Conservation (phyloP, 2,329 filamentous ascomycete genomes). For the Aureobasidium namibiae region DNA sequence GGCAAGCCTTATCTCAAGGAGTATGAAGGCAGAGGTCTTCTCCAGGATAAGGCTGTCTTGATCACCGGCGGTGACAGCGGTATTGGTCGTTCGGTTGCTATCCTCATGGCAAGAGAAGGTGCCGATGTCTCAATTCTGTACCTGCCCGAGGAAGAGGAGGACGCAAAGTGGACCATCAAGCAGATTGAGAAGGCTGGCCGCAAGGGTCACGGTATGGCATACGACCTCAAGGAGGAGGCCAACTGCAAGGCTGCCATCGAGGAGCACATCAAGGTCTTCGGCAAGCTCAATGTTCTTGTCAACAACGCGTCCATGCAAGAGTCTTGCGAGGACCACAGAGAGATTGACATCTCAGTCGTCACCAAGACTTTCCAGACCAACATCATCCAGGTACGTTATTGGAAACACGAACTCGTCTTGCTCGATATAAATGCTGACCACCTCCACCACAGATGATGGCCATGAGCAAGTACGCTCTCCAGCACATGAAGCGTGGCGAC, state of each 20-base stretch:
- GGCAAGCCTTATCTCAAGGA: conserved; percentile 26
- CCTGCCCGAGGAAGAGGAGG: conserved; percentile 47
- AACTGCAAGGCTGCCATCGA: conserved; percentile 46
- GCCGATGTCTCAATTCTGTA: conserved; percentile 50
- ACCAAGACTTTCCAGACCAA: conserved; percentile 51
- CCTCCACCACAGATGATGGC: conserved; percentile 40
- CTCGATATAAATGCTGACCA: not conserved
- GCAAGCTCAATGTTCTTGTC: conserved; percentile 40
- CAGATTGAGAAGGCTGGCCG: conserved; percentile 44
- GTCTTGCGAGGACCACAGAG: conserved; percentile 43
- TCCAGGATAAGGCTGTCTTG: conserved; percentile 25
- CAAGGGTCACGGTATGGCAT: conserved; percentile 40
- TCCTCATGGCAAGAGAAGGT: conserved; percentile 51
- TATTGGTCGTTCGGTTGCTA: conserved; percentile 47
- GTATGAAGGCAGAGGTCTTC: conserved; percentile 25
- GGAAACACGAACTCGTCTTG: no score
- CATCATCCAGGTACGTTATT: conserved; percentile 34
- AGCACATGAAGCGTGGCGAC: conserved; percentile 44
- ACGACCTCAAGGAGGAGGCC: conserved; percentile 42
- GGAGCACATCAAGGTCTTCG: conserved; percentile 43
- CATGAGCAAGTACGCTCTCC: conserved; percentile 49
- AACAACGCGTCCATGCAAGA: conserved; percentile 54
- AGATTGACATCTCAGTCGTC: conserved; percentile 48
- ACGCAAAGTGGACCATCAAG: conserved; percentile 47
- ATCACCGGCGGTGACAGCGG: conserved; percentile 22